Evolutionary conservation across 345 rosid genomes (phyloP), one percentile per base, ranked within the genome.

Genomic region (Sonneratia caseolaris): DNA sequence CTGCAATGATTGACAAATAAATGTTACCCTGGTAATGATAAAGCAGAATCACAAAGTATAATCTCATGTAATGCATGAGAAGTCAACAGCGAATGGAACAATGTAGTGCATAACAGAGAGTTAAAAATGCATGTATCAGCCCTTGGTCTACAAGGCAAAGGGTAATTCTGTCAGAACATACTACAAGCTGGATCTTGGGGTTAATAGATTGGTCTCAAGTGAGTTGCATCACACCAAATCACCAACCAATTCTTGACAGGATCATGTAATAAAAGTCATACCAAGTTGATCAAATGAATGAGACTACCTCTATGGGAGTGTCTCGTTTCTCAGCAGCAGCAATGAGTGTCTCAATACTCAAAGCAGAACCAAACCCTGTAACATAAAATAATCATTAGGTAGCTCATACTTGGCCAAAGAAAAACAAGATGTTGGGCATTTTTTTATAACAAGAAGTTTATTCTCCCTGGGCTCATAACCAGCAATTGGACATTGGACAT

Each of bases 281-380:
- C 38, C 19, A 35, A 35, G 19, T 0, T 38, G 37, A 64, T 19
- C 10, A 32, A 32, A 37, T 27, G 37, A 2, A 19, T 16, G 19
- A 13, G 36, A 69, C 37, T 84, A 94, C 99, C 97, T 94, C 97
- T 71, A 94, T 84, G 61, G 88, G 93, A 40, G 86, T 86, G 66
- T 90, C 92, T 71, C 97, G 88, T 80, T 97, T 88, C 85, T 90
- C 97, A 24, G 97, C 97, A 70, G 99, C 99, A 81, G 97, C 96
- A 76, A 88, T 92, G 56, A 95, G 86, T 68, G 99, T 95, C 83
- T 89, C 99, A 71, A 95, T 90, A 82, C 89, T 95, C 89, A 95
- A 77, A 55, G 99, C 93, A 73, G 99, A 92, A 75, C 99, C 97
- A 85, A 94, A 95, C 77, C 93, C 99, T 95, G 80, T 68, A 79